Evolutionary conservation across 2,329 filamentous ascomycete species (phyloP), one percentile per base, ranked within the genome.

Genomic region (Gnomoniopsis sp.): DNA sequence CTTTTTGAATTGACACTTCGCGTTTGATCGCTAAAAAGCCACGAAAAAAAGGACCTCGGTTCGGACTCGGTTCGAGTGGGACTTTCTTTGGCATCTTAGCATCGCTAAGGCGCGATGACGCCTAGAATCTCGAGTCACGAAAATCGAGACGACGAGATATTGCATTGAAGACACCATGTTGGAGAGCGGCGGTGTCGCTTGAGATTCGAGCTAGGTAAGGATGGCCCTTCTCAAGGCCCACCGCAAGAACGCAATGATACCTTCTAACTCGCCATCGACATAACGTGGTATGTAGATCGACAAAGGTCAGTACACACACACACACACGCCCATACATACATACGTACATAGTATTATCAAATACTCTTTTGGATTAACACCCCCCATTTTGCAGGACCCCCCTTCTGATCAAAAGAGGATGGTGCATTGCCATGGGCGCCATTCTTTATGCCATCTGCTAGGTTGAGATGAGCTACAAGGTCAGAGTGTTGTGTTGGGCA

Each of bases 241-340:
- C 57, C 57, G 57, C 57, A 52, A 59, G 53, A 59, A 59, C 48
- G 55, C 48, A 36, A 56, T 59, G 57, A 56, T 48, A 56, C 53
- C 57, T 59, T 59, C 53, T 59, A 59, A 47, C 53, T 56, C 57
- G 48, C 54, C 43, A 36, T 21, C 10, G 15, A 36, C 7, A 3
- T n/a, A 21, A 33, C 4, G 6, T 6, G 12, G 4, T 3, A 3
- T 3, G 53, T 44, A 36, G 23, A 48, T 59, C 53, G 48, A 56
- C 47, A 38, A 30, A 30, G n/a, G 57, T 34, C 52, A 56, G 41
- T 53, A 33, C n/a, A 44, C 41, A n/a, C 8, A 10, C 41, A 4
- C n/a, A 44, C 19, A 15, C 11, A 44, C 17, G n/a, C n/a, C n/a
- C n/a, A n/a, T n/a, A n/a, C n/a, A n/a, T n/a, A n/a, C n/a, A n/a